Conservation (phyloP, 768 basidiomycete genomes). For the Pulveroboletus sp. region DNA sequence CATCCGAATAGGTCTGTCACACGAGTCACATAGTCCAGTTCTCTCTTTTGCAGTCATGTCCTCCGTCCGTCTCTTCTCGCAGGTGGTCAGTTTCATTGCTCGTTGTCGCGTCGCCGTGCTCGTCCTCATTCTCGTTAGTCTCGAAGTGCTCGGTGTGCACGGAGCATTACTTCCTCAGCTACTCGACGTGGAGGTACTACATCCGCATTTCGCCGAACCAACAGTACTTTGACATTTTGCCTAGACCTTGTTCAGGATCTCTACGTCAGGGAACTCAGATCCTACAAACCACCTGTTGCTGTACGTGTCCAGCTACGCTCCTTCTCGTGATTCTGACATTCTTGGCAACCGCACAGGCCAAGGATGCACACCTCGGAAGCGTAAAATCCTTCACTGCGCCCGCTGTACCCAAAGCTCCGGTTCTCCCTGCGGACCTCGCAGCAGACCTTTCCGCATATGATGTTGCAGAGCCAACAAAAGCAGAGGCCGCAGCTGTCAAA, state of each 20-base stretch:
- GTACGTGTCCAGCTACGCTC: constrained; percentile 45
- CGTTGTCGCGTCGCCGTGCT: constrained; percentile 5
- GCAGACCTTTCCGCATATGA: constrained; percentile 87
- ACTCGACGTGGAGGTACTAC: constrained; percentile 62
- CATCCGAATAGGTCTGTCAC: constrained; percentile 26
- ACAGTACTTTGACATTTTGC: constrained; percentile 1
- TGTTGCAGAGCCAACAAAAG: constrained; percentile 63
- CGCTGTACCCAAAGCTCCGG: constrained; percentile 67
- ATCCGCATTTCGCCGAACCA: constrained; percentile 28
- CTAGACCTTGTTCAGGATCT: constrained; percentile 91
- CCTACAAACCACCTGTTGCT: constrained; percentile 74
- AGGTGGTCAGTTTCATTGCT: constrained; percentile 35
- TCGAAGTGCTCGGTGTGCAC: constrained; percentile 44
- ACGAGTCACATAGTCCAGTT: constrained; percentile 38
- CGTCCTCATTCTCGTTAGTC: constrained; percentile 31
- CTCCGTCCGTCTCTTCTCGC: constrained; percentile 52
- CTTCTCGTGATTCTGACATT: not conserved
- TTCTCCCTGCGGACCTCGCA: constrained; percentile 83
- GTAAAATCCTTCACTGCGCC: constrained; percentile 85
- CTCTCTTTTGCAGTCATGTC: constrained; percentile 58
- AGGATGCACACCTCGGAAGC: constrained; percentile 84
- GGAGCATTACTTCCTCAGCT: constrained; percentile 59
- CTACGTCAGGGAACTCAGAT: constrained; percentile 86
- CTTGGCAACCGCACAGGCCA: constrained; percentile 51
- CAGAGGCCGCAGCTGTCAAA: constrained; percentile 41